Percentiles rank a stretch among this genome's conserved stretches.
These are phyloP conservation scores for Trametes sp. DNA, from an alignment of 1,284 basidiomycete genomes.

Conservation along the genomic window DNA sequence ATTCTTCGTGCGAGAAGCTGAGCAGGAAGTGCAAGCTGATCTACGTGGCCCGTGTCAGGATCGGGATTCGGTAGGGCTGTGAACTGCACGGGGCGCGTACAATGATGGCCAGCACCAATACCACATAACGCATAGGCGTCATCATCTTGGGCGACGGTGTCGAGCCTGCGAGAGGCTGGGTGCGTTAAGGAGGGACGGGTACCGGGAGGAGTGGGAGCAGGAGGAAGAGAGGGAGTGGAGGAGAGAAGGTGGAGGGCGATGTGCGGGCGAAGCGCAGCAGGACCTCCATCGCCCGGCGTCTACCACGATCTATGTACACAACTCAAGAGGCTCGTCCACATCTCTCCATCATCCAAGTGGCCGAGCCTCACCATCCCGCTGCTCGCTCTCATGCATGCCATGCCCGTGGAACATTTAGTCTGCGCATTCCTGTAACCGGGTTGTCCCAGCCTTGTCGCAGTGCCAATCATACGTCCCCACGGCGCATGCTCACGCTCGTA, in stretches of 20 bases:
- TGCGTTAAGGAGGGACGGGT: conserved; percentile 12
- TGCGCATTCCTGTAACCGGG: neutral
- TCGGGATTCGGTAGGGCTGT: neutral
- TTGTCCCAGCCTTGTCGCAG: neutral
- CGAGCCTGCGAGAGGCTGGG: conserved; percentile 26
- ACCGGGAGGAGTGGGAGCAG: conserved; percentile 12
- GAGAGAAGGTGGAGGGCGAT: neutral
- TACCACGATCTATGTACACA: neutral
- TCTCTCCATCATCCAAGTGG: neutral
- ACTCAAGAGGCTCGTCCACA: neutral
- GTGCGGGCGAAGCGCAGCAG: neutral
- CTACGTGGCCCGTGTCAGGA: conserved; percentile 44
- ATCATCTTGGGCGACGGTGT: conserved; percentile 61
- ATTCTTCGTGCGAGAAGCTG: conserved; percentile 74
- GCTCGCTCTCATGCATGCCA: too few species aligned
- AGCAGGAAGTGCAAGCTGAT: conserved; percentile 77
- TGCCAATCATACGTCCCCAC: too few species aligned
- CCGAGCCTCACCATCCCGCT: too few species aligned
- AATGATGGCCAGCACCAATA: conserved; percentile 71
- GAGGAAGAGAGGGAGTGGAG: conserved; percentile 8
- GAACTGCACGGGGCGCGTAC: conserved; percentile 48
- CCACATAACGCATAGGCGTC: conserved; percentile 77
- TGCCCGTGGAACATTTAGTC: neutral
- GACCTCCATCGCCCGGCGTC: neutral
- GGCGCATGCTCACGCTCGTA: too few species aligned